Conservation (phyloP, 169 alveolate genomes). For the Cryptosporidium parvum region DNA sequence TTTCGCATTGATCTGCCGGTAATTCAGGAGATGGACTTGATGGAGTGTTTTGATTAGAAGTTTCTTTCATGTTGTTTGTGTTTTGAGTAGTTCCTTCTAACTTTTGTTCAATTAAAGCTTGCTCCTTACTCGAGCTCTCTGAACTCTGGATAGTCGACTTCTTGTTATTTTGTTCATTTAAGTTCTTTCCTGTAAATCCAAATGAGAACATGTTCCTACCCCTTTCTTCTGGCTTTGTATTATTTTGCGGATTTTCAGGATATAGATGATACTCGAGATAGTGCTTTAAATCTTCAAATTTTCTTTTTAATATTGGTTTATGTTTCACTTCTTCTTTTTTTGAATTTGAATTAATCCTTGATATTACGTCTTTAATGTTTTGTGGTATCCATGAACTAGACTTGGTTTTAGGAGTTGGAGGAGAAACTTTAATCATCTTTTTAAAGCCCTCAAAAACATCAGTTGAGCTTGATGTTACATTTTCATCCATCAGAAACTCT, state of each 20-base stretch:
- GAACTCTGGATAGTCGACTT: not conserved
- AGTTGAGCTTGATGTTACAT: not conserved
- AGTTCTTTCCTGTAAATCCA: conserved; percentile 15
- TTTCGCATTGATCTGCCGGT: conserved; percentile 21
- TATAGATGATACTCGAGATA: conserved; percentile 23
- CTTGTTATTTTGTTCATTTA: not conserved
- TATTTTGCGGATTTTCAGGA: not conserved
- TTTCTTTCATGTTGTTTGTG: not conserved
- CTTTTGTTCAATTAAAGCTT: not conserved
- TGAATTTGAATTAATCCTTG: conserved; percentile 45
- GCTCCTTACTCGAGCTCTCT: not conserved
- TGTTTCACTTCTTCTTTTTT: conserved; percentile 9
- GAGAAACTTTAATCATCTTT: conserved; percentile 18
- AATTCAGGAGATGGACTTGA: not conserved
- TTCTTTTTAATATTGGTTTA: conserved; percentile 18
- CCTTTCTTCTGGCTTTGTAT: conserved; percentile 14
- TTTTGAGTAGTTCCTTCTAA: not conserved
- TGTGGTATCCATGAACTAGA: conserved; percentile 55
- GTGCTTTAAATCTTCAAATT: conserved; percentile 2
- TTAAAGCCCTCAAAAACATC: conserved; percentile 43
- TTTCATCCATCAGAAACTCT: conserved; percentile 30
- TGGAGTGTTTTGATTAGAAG: conserved; percentile 13
- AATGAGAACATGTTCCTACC: not conserved
- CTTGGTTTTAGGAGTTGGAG: not conserved
- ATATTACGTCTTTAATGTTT: conserved; percentile 42